Evolutionary conservation across 257 asterid species (phyloP), one percentile per base, ranked within the genome.

Genomic region (Hygrophila difformis): DNA sequence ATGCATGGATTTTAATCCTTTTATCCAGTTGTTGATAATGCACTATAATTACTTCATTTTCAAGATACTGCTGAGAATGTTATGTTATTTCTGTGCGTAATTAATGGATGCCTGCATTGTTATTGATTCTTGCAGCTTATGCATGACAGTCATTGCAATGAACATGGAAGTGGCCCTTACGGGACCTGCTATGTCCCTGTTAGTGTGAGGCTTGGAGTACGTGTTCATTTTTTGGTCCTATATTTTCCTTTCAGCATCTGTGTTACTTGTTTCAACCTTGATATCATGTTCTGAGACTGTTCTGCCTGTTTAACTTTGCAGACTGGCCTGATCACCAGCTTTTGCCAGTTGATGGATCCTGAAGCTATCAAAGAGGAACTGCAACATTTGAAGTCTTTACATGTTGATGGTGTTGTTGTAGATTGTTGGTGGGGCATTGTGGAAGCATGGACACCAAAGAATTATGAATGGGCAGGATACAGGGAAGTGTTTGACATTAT

Each of bases 371-470:
- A 61, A 57, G 81, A 66, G 69, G 87, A 81, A 60, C 57, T 81
- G 20, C 80, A 51, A 34, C 67, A 69, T 53, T 70, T 77, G 51
- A 74, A 73, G 63, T 69, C 84, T 6, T 63, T 81, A 53, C 26
- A 40, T 38, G 75, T 77, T 45, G 83, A 77, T 64, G 93, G 93
- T 4, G 67, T 77, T 61, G 68, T 71, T 46, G 79, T 81, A 16
- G 74, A 76, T 62, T 80, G 92, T 67, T 68, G 81, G 81, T 81
- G 93, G 93, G 93, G 87, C 23, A 66, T 74, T 37, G 74, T 81
- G 47, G 87, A 81, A 63, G 82, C 84, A 8, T 77, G 81, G 87
- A 49, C 64, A 2, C 87, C 83, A 6, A 72, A 71, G 39, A 81
- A 77, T 57, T 81, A 74, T 52, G 83, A 77, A 47, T 81, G 93